A percentile compares a stretch with the other conserved stretches of the same genome.
phyloP scores from a whole-genome alignment of 371 early-diverging fungal genomes.

The Nosema granulosis region DNA sequence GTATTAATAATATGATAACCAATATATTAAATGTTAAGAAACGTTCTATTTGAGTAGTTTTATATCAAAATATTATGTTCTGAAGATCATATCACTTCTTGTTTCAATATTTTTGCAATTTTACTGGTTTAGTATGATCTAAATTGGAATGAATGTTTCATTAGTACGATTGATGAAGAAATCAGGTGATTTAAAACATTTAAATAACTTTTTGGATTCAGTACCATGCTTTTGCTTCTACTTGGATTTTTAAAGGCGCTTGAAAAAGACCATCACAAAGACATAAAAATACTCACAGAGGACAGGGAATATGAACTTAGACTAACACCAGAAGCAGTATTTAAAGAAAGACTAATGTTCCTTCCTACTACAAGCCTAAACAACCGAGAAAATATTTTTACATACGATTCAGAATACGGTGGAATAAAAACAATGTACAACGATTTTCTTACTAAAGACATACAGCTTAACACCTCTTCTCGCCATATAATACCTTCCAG shows the following conservation, averaged over 20 bases:
- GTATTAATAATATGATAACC: too few relatives aligned
- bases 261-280: not conserved
- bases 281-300: constrained; percentile 8
- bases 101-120: not conserved
- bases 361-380: not conserved
- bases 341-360: not conserved
- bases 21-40: too few relatives aligned
- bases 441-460: not conserved
- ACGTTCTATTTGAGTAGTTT: too few relatives aligned
- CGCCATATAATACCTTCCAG: not conserved
- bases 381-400: not conserved
- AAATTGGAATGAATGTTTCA: not conserved
- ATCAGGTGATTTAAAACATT: not conserved
- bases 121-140: not conserved
- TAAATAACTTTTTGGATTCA: not conserved
- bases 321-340: not conserved
- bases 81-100: too few relatives aligned
- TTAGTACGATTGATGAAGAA: not conserved
- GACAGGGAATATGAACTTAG: constrained; percentile 3
- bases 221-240: not conserved
- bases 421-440: not conserved
- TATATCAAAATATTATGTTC: too few relatives aligned
- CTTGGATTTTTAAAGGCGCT: not conserved
- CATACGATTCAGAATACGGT: not conserved
- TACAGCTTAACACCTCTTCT: not conserved